A percentile compares a stretch with the other conserved stretches of the same genome.
Evolutionary conservation across 805 yeast genomes (phyloP).

Genomic region (Schwanniomyces polymorphus): DNA sequence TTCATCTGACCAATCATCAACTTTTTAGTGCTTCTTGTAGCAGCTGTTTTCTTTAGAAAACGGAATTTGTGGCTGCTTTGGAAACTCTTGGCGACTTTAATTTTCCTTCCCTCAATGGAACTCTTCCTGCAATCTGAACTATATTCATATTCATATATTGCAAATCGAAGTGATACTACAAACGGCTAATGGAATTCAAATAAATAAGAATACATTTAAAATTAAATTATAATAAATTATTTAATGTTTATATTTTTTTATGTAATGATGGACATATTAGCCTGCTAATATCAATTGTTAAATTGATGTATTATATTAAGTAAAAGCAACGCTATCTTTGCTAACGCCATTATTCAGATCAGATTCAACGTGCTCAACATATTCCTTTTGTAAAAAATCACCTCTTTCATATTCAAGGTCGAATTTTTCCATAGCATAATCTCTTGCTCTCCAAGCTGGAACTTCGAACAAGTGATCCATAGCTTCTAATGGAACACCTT

Average conservation of each 20-base stretch:
- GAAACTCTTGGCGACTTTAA: too few relatives aligned
- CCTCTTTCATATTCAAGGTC: constrained; percentile 14
- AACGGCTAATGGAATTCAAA: too few relatives aligned
- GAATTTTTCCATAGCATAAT: constrained; percentile 22
- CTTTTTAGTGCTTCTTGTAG: too few relatives aligned
- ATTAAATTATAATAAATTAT: not conserved
- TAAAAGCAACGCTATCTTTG: not conserved
- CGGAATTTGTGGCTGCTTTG: too few relatives aligned
- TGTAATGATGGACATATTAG: not conserved
- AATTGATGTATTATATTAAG: not conserved
- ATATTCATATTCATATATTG: too few relatives aligned
- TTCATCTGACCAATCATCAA: too few relatives aligned
- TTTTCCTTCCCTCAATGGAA: too few relatives aligned
- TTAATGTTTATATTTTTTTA: not conserved
- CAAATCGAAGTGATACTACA: too few relatives aligned
- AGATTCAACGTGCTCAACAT: constrained; percentile 2
- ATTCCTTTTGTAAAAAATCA: not conserved
- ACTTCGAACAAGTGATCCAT: constrained; percentile 33
- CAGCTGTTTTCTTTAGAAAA: too few relatives aligned
- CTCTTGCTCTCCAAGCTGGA: constrained; percentile 32
- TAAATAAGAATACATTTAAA: not conserved
- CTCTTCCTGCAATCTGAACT: too few relatives aligned
- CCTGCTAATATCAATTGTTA: constrained; percentile 1
- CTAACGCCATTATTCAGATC: not conserved
- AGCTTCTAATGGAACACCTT: constrained; percentile 34